phyloP scores from a whole-genome alignment of 208 protist species.

The Acanthamoeba lenticulata region DNA sequence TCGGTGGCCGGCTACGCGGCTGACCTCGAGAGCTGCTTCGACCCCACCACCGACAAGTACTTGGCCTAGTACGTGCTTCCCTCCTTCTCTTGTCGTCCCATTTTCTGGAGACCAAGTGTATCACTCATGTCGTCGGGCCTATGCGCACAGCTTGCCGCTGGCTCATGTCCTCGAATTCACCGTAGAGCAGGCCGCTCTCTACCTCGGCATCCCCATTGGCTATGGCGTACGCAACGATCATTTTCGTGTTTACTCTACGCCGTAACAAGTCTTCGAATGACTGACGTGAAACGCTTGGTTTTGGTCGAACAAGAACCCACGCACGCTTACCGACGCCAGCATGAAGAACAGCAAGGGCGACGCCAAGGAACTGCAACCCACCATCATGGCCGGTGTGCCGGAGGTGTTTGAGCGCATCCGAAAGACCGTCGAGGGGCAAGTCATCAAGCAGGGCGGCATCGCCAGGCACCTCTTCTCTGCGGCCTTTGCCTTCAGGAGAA shows the following conservation, averaged over 20 bases:
- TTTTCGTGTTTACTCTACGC: background rate
- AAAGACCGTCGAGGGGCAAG: constrained; percentile 18
- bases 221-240: constrained; percentile 5
- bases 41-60: background rate
- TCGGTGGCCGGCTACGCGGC: constrained; percentile 13
- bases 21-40: background rate
- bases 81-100: too few species aligned
- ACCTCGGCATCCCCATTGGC: constrained; percentile 44
- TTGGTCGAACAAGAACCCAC: background rate
- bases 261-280: too few species aligned
- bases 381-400: constrained; percentile 69
- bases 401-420: constrained; percentile 61
- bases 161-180: constrained; percentile 71
- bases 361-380: constrained; percentile 54
- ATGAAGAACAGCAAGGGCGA: constrained; percentile 63
- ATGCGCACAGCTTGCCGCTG: constrained; percentile 62
- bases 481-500: constrained; percentile 25
- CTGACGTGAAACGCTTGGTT: too few species aligned
- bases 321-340: constrained; percentile 33
- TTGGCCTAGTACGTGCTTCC: background rate
- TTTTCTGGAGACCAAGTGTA: too few species aligned
- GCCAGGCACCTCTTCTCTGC: constrained; percentile 15
- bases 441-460: constrained; percentile 11
- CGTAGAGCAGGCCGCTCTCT: constrained; percentile 26
- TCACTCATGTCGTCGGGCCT: background rate